Percentiles rank a stretch among this genome's conserved stretches.
phyloP scores from a whole-genome alignment of 768 basidiomycete species.

The Clavaria fumosa region DNA sequence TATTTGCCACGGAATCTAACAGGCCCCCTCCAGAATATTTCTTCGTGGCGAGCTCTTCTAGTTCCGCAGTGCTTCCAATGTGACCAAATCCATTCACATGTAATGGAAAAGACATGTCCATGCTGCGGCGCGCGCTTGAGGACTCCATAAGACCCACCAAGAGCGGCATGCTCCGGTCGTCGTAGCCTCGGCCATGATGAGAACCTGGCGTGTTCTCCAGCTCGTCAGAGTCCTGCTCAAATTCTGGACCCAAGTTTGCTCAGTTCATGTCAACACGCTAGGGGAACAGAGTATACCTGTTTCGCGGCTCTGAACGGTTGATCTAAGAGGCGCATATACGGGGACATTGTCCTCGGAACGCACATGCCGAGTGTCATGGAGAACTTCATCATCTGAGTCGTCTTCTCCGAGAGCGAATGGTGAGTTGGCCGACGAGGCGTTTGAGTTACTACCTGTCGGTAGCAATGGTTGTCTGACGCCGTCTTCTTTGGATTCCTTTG shows the following conservation, averaged over 20 bases:
- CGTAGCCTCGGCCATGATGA: constrained; percentile 21
- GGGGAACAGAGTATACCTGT: constrained; percentile 38
- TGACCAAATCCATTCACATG: constrained; percentile 19
- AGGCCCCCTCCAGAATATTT: constrained; percentile 55
- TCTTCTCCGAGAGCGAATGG: constrained; percentile 46
- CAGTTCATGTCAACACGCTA: too few species aligned
- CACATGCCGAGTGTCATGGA: constrained; percentile 19
- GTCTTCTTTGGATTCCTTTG: constrained; percentile 8
- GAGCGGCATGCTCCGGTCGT: constrained; percentile 54
- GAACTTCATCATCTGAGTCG: constrained; percentile 21
- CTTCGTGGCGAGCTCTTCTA: constrained; percentile 61
- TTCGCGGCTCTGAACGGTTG: constrained; percentile 65
- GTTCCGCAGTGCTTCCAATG: constrained; percentile 31
- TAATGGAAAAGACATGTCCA: constrained; percentile 40
- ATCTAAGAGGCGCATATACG: constrained; percentile 52
- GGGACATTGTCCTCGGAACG: constrained; percentile 51
- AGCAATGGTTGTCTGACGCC: constrained; percentile 50
- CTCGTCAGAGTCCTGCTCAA: constrained; percentile 73
- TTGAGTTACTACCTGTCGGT: too few species aligned
- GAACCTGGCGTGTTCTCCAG: constrained; percentile 36
- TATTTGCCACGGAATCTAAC: constrained; percentile 73
- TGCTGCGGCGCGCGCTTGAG: constrained; percentile 37
- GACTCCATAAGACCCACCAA: constrained; percentile 65
- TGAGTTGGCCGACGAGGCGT: too few species aligned
- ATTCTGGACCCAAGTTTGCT: constrained; percentile 57